Conservation (phyloP, 75 land plant genomes). For the Sequoiadendron giganteum region DNA sequence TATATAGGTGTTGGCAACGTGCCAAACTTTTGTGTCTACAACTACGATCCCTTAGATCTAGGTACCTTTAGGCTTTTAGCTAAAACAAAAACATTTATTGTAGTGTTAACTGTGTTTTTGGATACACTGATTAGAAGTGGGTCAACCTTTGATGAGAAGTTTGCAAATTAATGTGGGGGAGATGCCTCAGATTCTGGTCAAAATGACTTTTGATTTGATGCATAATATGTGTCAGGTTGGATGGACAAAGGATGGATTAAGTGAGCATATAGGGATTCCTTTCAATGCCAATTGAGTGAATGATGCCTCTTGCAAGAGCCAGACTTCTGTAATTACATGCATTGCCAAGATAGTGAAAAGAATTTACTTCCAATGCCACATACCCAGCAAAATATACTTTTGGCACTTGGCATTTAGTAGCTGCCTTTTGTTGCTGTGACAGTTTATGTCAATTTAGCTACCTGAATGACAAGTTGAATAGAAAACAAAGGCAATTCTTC, state of each 20-base stretch:
- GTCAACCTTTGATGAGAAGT: neutral
- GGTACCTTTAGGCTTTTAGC: no score
- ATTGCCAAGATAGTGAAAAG: neutral
- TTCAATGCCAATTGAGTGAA: neutral
- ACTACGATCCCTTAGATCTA: no score
- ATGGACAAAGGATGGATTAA: neutral
- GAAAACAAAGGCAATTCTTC: neutral
- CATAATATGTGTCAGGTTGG: neutral
- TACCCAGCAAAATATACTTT: neutral
- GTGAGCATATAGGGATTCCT: neutral
- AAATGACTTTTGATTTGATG: neutral
- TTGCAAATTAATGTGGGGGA: neutral
- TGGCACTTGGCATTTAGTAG: neutral
- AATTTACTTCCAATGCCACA: neutral
- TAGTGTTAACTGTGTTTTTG: neutral
- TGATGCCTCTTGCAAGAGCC: neutral
- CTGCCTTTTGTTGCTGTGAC: neutral
- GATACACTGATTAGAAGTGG: neutral
- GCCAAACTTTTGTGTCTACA: no score
- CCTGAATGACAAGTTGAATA: neutral
- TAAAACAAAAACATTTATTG: no score
- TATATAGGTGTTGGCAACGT: no score
- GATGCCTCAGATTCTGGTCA: neutral
- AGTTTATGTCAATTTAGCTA: neutral
- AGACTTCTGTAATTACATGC: neutral